phyloP scores from a whole-genome alignment of 2,329 filamentous ascomycete species.

The Dactylella cylindrospora region DNA sequence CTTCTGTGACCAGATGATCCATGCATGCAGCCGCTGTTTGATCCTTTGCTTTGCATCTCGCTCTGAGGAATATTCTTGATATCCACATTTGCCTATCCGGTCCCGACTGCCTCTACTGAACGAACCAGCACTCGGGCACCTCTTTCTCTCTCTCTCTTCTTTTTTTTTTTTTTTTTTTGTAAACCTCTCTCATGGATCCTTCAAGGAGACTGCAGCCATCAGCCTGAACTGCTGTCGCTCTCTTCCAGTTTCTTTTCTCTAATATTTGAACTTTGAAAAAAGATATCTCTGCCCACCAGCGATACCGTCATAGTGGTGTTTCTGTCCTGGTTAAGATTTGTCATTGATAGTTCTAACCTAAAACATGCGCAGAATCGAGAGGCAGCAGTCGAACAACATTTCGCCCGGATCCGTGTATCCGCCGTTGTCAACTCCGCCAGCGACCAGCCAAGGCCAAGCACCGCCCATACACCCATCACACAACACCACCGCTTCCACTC shows the following conservation, averaged over 20 bases:
- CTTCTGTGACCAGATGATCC: neutral
- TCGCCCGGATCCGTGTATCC: conserved; percentile 38
- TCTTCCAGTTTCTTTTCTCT: too few species aligned
- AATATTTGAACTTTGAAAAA: too few species aligned
- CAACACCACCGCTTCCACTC: neutral
- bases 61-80: conserved; percentile 6
- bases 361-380: conserved; percentile 24
- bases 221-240: too few species aligned
- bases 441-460: conserved; percentile 22
- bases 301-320: too few species aligned
- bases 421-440: conserved; percentile 16
- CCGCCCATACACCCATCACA: too few species aligned
- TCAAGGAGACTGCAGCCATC: too few species aligned
- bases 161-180: conserved; percentile 1
- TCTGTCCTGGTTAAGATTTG: too few species aligned
- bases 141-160: neutral
- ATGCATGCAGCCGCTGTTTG: conserved; percentile 1
- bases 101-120: too few species aligned
- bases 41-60: conserved; percentile 1
- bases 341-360: neutral
- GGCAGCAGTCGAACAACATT: conserved; percentile 39
- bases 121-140: neutral
- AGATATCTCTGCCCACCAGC: too few species aligned
- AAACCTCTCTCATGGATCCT: neutral
- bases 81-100: conserved; percentile 7